Base-by-base conservation (phyloP, 1,284 basidiomycete species). In the Trametes pubescens region DNA sequence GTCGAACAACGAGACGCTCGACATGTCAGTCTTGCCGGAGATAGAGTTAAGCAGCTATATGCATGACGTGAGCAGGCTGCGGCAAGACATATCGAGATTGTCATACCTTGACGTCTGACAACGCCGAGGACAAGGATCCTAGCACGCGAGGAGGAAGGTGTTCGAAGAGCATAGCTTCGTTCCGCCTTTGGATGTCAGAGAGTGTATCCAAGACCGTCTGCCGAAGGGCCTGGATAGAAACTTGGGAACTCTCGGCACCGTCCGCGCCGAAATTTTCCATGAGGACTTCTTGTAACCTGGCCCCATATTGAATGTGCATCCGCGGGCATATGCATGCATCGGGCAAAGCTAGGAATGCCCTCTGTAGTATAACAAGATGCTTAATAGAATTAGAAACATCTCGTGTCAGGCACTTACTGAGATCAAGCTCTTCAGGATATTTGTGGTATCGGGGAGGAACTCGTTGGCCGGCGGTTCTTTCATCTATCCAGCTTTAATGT, bases 31-130 rank as follows among this genome's bases (percentile, higher is more conserved):
- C 57, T 83, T 83, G 38, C 84, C 84, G 48, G 86, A 87, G 62
- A 96, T 91, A 1, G 92, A 92, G 75, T 96, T 95, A 53, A 96
- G 83, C 63, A 91, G 84, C 91, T 95, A 54, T 22, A 44, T 26
- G n/a, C 40, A 40, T 29, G 11, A 43, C 53, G 24, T 22, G 35
- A 44, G 58, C 21, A n/a, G 3, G 40, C 52, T 35, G 14, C 44
- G 43, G 53, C n/a, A 49, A 18, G 24, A 18, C 14, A 14, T 11
- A 18, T 0, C 32, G 14, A 55, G 40, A 8, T 53, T 26, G 34
- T 63, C 70, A 5, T 56, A 71, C 77, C 88, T 82, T 92, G 86
- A 95, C 89, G 74, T 94, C 91, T 5, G 71, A 68, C 29, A 76
- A 64, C 4, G 73, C 71, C 2, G 75, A 76, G 0, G 75, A 74